These are phyloP conservation scores for Melampsora americana DNA, from an alignment of 1,284 basidiomycete genomes.

Conservation along the genomic window DNA sequence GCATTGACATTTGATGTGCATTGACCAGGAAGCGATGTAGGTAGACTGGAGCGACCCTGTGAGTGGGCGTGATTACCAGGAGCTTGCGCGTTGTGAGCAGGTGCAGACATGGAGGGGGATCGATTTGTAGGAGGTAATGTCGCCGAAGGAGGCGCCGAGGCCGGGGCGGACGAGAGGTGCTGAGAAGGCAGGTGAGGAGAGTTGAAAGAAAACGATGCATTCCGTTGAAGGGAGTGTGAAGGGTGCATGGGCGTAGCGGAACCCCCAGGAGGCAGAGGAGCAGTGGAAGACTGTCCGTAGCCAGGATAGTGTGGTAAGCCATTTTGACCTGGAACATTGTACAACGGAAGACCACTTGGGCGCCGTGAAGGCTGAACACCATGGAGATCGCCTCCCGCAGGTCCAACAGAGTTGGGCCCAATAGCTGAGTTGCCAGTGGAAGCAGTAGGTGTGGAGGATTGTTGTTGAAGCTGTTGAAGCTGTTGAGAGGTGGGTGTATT, in stretches of 20 bases:
- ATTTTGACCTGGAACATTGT: not conserved
- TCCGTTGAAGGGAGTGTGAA: conserved; percentile 1
- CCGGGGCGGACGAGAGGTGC: not conserved
- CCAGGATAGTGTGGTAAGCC: not conserved
- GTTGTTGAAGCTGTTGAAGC: not conserved
- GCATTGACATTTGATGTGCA: not conserved
- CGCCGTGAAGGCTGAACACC: not conserved
- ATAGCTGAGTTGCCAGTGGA: not conserved
- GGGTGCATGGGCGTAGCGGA: not conserved
- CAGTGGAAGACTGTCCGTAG: not conserved
- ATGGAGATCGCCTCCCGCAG: not conserved
- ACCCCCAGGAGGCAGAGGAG: not conserved
- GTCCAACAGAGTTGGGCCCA: not conserved
- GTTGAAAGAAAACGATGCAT: not conserved
- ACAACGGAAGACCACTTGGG: not conserved
- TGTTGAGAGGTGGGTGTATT: not conserved
- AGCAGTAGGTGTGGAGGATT: not conserved
- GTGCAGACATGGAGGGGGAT: not conserved
- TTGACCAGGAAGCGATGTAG: not conserved
- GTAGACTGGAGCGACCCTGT: conserved; percentile 3
- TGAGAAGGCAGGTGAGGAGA: not conserved
- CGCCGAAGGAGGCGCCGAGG: conserved; percentile 4
- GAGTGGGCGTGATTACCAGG: not conserved
- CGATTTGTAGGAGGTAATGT: not conserved
- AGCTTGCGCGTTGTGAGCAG: not conserved